Percentiles rank a stretch among this genome's conserved stretches.
These are phyloP conservation scores for Fragaria vesca DNA, from an alignment of 306 rosid species.

Conservation along the genomic window DNA sequence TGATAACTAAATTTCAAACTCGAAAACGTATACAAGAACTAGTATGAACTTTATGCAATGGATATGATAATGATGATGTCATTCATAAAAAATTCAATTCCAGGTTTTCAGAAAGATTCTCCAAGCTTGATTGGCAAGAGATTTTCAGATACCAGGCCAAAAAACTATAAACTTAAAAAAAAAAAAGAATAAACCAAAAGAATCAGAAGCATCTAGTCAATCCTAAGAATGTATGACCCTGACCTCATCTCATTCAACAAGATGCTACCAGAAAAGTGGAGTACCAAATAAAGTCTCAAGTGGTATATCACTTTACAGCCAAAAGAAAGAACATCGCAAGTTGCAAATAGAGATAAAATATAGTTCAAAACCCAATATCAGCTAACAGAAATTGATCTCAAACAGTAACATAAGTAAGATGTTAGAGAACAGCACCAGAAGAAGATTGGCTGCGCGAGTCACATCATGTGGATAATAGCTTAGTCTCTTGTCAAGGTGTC, in stretches of 20 bases:
- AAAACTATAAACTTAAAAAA: background rate
- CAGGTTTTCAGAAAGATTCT: background rate
- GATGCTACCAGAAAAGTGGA: background rate
- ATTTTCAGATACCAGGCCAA: background rate
- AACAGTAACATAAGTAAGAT: conserved; percentile 9
- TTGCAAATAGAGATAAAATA: background rate
- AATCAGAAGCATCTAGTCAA: conserved; percentile 1
- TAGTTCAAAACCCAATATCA: background rate
- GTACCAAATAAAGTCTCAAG: background rate
- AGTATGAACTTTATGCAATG: background rate
- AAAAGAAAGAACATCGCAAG: background rate
- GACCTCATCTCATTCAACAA: background rate
- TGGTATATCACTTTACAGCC: background rate
- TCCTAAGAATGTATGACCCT: background rate
- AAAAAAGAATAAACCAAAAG: background rate
- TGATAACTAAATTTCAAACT: background rate
- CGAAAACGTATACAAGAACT: background rate
- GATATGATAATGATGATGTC: background rate
- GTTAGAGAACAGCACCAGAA: conserved; percentile 56
- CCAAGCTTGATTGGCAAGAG: background rate
- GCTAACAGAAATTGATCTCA: background rate
- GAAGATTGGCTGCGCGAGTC: conserved; percentile 85
- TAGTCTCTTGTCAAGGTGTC: conserved; percentile 59
- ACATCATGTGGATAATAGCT: conserved; percentile 93
- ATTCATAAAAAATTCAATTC: background rate